phyloP scores from a whole-genome alignment of 2,329 filamentous ascomycete genomes.

The Colletotrichum falcatum region DNA sequence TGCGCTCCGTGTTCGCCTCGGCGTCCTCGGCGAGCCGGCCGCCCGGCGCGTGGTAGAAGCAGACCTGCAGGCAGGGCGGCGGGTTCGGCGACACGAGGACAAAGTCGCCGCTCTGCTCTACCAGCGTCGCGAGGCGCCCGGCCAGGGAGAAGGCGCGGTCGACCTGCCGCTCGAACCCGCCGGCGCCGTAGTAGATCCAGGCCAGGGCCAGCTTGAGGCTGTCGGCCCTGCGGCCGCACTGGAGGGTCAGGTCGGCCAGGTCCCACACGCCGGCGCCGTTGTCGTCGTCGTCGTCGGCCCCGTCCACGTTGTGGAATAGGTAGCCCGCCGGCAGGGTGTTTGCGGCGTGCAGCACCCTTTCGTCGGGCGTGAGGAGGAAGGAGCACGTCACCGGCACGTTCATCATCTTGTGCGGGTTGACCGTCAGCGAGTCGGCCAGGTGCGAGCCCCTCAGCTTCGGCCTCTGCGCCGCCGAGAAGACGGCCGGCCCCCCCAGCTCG shows the following conservation, averaged over 20 bases:
- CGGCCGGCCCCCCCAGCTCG: constrained; percentile 87
- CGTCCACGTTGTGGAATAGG: constrained; percentile 74
- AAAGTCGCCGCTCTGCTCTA: constrained; percentile 71
- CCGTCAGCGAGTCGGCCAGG: constrained; percentile 82
- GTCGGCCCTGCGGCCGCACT: constrained; percentile 91
- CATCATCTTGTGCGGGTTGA: constrained; percentile 99
- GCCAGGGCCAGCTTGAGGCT: constrained; percentile 86
- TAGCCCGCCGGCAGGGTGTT: constrained; percentile 92
- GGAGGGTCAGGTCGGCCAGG: constrained; percentile 90
- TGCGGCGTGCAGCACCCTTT: constrained; percentile 81
- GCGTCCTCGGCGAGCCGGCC: constrained; percentile 59
- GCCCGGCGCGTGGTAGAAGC: constrained; percentile 84
- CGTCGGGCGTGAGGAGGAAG: constrained; percentile 84
- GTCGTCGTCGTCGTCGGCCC: no score
- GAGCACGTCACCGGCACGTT: constrained; percentile 91
- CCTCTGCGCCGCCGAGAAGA: constrained; percentile 77
- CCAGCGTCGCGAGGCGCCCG: constrained; percentile 70
- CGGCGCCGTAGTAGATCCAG: constrained; percentile 89
- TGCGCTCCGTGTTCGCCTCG: constrained; percentile 62
- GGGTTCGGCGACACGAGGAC: constrained; percentile 79
- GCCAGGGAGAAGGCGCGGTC: constrained; percentile 81
- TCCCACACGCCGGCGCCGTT: constrained; percentile 93
- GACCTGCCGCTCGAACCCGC: constrained; percentile 77
- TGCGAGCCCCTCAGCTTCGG: constrained; percentile 76
- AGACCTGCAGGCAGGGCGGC: constrained; percentile 91